Base-by-base conservation (phyloP, 192 early-diverging fungal species). In the Phycomyces blakesleeanus region DNA sequence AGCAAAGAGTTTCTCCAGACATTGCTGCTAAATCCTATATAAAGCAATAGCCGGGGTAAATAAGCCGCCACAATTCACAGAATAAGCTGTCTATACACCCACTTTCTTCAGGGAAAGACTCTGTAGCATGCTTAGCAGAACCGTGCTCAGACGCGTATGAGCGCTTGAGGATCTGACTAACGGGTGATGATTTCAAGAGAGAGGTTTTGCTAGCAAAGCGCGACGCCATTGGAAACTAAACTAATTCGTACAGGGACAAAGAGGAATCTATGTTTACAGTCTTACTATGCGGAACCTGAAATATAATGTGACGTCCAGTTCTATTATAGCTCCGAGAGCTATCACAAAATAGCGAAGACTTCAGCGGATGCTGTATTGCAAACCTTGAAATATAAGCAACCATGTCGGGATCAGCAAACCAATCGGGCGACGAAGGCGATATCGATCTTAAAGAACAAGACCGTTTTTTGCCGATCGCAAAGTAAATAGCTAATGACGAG, bases 381-480 rank as follows among this genome's bases (percentile, higher is more conserved):
- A 34, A 34, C 29, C 29, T 34, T 34, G 29, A 34, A 34, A 34
- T 34, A 34, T 34, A 34, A 34, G 29, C 29, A 34, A 34, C 3
- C 29, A 77, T 79, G 74, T 77, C 76, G n/a, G 80, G 74, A 27
- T 52, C 61, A 47, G 71, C 67, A 54, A 73, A 79, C 38, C 79
- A 79, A 34, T 84, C 82, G 29, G 80, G 76, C 26, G 85, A 85
- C 61, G 86, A 85, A 66, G 59, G 81, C 54, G 90, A 92, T 68
- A 60, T 69, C 37, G 90, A 92, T 70, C 76, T 93, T 70, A 92
- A 92, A 67, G 91, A 94, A 70, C 91, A 99, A 72, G 97, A 99
- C 79, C 92, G 96, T 34, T 93, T 91, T 58, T 78, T 99, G 38
- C 97, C 97, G 22, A 94, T 95, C 55, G 97, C 96, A 67, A 92